phyloP scores from a whole-genome alignment of 805 yeast species.

The Starmera quercuum region DNA sequence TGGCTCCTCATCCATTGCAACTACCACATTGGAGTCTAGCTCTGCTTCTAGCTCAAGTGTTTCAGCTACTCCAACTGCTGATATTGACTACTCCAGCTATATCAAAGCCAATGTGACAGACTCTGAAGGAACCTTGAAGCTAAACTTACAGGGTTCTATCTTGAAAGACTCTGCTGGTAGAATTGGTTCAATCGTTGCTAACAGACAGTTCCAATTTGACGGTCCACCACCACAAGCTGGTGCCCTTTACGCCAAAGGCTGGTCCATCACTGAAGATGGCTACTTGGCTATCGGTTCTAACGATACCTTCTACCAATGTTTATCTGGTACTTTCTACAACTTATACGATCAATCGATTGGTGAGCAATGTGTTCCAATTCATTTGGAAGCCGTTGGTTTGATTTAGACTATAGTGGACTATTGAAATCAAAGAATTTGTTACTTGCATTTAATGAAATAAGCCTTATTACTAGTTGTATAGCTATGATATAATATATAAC shows the following conservation, averaged over 20 bases:
- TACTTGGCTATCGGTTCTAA: constrained; percentile 50
- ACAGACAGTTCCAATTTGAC: constrained; percentile 72
- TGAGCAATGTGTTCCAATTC: constrained; percentile 47
- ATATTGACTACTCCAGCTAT: constrained; percentile 17
- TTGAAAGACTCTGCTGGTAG: constrained; percentile 51
- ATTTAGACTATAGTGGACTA: constrained; percentile 21
- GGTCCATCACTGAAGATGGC: constrained; percentile 47
- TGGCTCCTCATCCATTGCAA: constrained; percentile 15
- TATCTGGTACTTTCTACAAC: constrained; percentile 63
- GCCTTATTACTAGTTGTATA: not conserved
- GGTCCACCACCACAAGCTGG: constrained; percentile 78
- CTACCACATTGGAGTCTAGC: constrained; percentile 14
- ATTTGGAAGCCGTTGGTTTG: constrained; percentile 43
- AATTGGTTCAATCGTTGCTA: constrained; percentile 65
- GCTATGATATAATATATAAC: not conserved
- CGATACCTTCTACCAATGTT: constrained; percentile 56
- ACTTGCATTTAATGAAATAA: not conserved
- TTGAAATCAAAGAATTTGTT: not conserved
- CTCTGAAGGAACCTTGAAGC: constrained; percentile 32
- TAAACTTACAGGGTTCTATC: constrained; percentile 41
- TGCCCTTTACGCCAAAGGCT: constrained; percentile 54
- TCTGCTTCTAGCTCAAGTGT: constrained; percentile 6
- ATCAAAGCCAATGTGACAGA: constrained; percentile 38
- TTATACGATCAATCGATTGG: constrained; percentile 51
- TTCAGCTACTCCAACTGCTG: constrained; percentile 3